Evolutionary conservation across 2,329 filamentous ascomycete species (phyloP).

Genomic region (Sporothrix humicola): DNA sequence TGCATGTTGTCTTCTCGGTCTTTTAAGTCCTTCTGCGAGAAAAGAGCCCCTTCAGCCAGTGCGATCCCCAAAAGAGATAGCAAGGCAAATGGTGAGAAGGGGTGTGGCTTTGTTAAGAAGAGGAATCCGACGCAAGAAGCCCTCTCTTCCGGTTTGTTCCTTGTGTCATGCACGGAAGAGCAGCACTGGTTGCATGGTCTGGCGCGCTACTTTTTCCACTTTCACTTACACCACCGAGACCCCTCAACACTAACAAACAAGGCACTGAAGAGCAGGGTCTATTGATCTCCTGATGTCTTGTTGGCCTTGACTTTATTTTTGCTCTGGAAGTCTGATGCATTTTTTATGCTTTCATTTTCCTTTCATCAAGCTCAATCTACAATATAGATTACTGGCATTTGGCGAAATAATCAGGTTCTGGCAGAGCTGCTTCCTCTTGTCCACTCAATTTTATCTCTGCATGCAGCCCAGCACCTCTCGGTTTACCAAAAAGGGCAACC

Average conservation of each 20-base stretch:
- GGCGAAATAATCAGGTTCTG: neutral
- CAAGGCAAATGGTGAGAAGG: too few species aligned
- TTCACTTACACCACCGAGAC: neutral
- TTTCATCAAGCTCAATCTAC: neutral
- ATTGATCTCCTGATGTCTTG: too few species aligned
- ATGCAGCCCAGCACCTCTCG: neutral
- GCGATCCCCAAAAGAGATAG: too few species aligned
- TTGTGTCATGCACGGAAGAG: neutral
- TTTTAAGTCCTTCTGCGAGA: too few species aligned
- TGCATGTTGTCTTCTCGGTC: neutral
- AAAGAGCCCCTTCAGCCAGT: too few species aligned
- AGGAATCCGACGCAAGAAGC: neutral
- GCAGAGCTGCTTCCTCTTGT: neutral
- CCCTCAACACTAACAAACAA: neutral
- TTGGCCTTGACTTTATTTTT: neutral
- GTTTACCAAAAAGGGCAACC: slow-evolving; percentile 23
- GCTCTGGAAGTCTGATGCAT: neutral
- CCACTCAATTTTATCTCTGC: neutral
- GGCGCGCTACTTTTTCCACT: neutral
- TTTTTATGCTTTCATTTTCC: neutral
- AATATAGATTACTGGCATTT: neutral
- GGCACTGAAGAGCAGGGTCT: neutral
- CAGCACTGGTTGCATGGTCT: neutral
- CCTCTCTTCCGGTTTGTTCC: neutral
- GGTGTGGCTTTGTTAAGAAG: too few species aligned